Base-by-base conservation (phyloP, 2,329 filamentous ascomycete genomes). In the Cytospora piceicola region DNA sequence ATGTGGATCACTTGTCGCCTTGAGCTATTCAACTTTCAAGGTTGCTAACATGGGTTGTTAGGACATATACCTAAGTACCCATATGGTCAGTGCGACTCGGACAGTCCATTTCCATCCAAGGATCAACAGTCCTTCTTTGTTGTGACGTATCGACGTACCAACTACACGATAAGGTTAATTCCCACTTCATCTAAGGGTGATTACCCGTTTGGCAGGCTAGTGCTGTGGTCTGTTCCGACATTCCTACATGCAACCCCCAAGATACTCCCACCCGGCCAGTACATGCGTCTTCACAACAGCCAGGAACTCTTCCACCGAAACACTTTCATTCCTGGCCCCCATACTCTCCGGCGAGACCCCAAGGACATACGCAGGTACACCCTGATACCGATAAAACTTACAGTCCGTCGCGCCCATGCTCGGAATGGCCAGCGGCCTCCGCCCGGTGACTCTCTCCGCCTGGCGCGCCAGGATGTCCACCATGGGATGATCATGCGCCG, bases 371-470 rank as follows among this genome's bases (percentile, higher is more conserved):
- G 75, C 77, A 0, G 77, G 77, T 4, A 79, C 69, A 1, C 71
- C 72, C 11, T 70, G 70, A 67, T 78, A 77, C 20, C 78, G 70
- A 64, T 76, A 80, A 66, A 77, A 76, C 66, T 81, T 79, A 60
- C 75, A 78, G 58, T 79, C 77, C 1, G 78, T 80, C 2, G 77
- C 77, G 14, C 77, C 77, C 42, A 80, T 69, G 11, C 72, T 74
- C 4, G 77, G 76, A 46, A 79, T 77, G 0, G 74, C 72, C 4
- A 76, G 65, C 1, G 65, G 60, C 34, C 20, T 64, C 32, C 39
- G 58, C 12, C 65, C 61, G 2, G 65, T 64, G 14, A 54, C 57
- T 27, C 52, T 63, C 63, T 73, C 69, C 1, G 75, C 74, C 61
- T 75, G 73, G 11, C 69, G 56, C 27, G 73, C 69, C 39, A 75